Evolutionary conservation across 805 yeast species (phyloP), one percentile per base, ranked within the genome.

Genomic region (Priceomyces carsonii): DNA sequence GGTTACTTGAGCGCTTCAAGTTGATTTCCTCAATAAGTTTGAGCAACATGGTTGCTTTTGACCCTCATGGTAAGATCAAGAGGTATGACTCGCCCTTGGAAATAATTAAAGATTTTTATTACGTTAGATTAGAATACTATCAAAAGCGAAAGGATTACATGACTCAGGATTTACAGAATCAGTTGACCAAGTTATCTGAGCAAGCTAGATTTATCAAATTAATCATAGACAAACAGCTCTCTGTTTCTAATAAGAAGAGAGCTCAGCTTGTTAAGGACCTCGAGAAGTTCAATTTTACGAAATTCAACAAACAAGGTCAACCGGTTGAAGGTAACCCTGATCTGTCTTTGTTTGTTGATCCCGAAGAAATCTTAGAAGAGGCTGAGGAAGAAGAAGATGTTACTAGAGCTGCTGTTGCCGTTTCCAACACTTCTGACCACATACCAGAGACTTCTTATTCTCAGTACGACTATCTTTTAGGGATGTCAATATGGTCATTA

Each of bases 31-130:
- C 83, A 5, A 66, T 93, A 26, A 80, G 75, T 56, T 68, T 87
- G 43, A 74, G 82, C 29, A 93, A 93, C 57, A 90, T 93, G 96
- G 96, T 93, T 37, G 95, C 96, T 0, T 93, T 93, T 63, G 97
- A 93, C 63, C 78, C 95, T 3, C 74, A 75, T 31, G 96, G 96
- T 24, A 78, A 90, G 46, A 86, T 93, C 50, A 85, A 84, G 55
- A 87, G 79, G 57, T 93, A 89, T 59, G 84, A 81, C 8, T 69
- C 70, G 32, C 84, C 83, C 2, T 77, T 78, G 44, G 91, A 88
- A 29, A 91, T 93, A 33, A 68, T 93, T 47, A 73, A 71, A 40
- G 98, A 91, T 47, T 93, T 84, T 59, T 93, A 82, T 58, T 83
- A 73, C 50, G 85, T 93, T 9, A 77, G 99, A 52, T 68, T 93